Percentiles rank a stretch among this genome's conserved stretches.
These are phyloP conservation scores for Daldinia bambusicola DNA, from an alignment of 495 filamentous ascomycete species.

Conservation along the genomic window DNA sequence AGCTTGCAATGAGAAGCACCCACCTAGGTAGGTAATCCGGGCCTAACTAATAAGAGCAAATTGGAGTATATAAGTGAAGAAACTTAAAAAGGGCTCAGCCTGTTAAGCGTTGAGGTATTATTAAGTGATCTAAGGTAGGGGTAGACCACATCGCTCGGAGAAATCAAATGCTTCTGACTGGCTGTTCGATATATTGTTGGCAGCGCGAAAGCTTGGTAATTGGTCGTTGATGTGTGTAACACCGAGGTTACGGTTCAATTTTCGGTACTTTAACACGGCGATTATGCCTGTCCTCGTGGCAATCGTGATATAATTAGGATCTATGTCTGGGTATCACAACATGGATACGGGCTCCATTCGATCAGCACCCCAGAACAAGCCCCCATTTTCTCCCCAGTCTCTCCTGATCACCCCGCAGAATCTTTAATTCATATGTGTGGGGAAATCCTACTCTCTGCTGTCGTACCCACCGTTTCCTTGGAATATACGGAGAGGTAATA, in stretches of 20 bases:
- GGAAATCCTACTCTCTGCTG: constrained; percentile 13
- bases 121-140: neutral
- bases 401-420: constrained; percentile 14
- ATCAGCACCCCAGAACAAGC: constrained; percentile 2
- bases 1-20: neutral
- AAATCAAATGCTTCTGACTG: too few species aligned
- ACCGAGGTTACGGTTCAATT: neutral
- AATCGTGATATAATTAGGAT: neutral
- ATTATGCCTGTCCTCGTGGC: neutral
- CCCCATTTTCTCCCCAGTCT: neutral
- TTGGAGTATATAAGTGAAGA: too few species aligned
- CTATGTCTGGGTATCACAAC: neutral
- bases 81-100: too few species aligned
- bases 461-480: neutral
- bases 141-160: too few species aligned
- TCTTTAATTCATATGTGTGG: neutral
- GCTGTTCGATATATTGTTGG: too few species aligned
- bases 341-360: neutral
- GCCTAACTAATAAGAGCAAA: too few species aligned
- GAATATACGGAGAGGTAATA: neutral
- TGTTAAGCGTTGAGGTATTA: neutral
- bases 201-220: too few species aligned
- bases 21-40: too few species aligned
- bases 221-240: too few species aligned
- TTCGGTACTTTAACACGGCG: neutral